Evolutionary conservation across 1,284 basidiomycete genomes (phyloP), one percentile per base, ranked within the genome.

Genomic region (Malassezia japonica): DNA sequence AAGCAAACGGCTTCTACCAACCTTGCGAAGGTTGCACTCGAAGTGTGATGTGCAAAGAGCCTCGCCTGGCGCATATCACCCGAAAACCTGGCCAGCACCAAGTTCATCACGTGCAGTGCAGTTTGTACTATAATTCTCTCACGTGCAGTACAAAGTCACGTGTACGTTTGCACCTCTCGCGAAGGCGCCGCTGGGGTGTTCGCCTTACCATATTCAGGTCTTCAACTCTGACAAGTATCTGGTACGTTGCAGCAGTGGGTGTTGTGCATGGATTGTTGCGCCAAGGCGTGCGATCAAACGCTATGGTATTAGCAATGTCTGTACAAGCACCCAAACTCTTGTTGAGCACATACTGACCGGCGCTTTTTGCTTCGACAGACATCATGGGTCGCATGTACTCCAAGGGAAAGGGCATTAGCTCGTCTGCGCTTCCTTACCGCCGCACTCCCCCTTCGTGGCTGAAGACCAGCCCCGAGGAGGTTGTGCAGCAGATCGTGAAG

Each of bases 351-450:
- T 31, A 31, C 28, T 31, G 28, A 31, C 28, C 28, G 13, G n/a
- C 28, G 28, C 28, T 31, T 31, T 13, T 31, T 42, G 20, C 20
- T 42, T 42, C 23, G 4, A 16, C 39, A 47, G 50, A 35, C 50
- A 53, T 35, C 50, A 72, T 72, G 69, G 69, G 69, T 69, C 69
- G 69, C 60, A 72, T 72, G 69, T 66, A 72, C 64, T 66, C 68
- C 57, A 72, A 72, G 60, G 68, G 70, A 61, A 72, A 72, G 64
- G 70, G 70, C 62, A 72, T 72, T 55, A 61, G 60, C 79, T 88
- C 87, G 78, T 95, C 91, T 74, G 91, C 92, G 67, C 86, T 96
- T 74, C 92, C 92, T 61, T 96, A 95, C 82, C 84, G 87, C 77
- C 87, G 91, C 74, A 79, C 88, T 55, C 87, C 90, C 61, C 91